Evolutionary conservation across 2,329 filamentous ascomycete genomes (phyloP).

Genomic region (Colletotrichum limetticola): DNA sequence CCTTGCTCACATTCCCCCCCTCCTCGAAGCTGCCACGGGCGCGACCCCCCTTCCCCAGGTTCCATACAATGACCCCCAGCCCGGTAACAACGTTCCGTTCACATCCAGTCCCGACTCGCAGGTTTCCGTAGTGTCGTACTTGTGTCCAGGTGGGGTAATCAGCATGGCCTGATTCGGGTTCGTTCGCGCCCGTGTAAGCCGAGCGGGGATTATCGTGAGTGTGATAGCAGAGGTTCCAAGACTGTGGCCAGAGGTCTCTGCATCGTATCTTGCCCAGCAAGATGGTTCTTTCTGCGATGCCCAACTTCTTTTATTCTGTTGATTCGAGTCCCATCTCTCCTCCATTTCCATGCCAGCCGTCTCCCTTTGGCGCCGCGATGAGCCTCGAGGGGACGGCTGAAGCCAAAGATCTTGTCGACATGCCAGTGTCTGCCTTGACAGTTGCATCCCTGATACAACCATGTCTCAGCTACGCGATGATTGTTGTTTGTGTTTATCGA

Average conservation of each 20-base stretch:
- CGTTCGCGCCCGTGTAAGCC: slow-evolving; percentile 12
- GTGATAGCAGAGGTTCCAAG: slow-evolving; percentile 20
- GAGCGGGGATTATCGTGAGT: background rate
- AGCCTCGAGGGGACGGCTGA: slow-evolving; percentile 33
- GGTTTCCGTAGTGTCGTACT: slow-evolving; percentile 30
- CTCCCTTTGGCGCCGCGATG: slow-evolving; percentile 3
- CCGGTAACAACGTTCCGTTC: slow-evolving; percentile 15
- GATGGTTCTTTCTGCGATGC: slow-evolving; percentile 35
- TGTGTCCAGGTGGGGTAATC: slow-evolving; percentile 32
- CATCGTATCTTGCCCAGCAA: slow-evolving; percentile 47
- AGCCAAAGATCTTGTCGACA: slow-evolving; percentile 53
- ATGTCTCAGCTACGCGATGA: slow-evolving; percentile 48
- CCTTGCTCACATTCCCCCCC: background rate
- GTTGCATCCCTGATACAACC: slow-evolving; percentile 53
- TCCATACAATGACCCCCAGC: slow-evolving; percentile 34
- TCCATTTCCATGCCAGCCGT: slow-evolving; percentile 41
- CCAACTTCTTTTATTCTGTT: slow-evolving; percentile 44
- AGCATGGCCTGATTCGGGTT: slow-evolving; percentile 29
- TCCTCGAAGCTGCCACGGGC: slow-evolving; percentile 13
- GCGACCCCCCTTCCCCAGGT: slow-evolving; percentile 18
- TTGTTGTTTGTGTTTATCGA: slow-evolving; percentile 42
- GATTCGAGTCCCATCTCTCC: slow-evolving; percentile 40
- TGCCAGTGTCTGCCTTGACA: slow-evolving; percentile 53
- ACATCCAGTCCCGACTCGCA: slow-evolving; percentile 31
- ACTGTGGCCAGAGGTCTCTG: slow-evolving; percentile 35